Evolutionary conservation across 169 alveolate genomes (phyloP), one percentile per base, ranked within the genome.

Genomic region (Cryptosporidium sp.): DNA sequence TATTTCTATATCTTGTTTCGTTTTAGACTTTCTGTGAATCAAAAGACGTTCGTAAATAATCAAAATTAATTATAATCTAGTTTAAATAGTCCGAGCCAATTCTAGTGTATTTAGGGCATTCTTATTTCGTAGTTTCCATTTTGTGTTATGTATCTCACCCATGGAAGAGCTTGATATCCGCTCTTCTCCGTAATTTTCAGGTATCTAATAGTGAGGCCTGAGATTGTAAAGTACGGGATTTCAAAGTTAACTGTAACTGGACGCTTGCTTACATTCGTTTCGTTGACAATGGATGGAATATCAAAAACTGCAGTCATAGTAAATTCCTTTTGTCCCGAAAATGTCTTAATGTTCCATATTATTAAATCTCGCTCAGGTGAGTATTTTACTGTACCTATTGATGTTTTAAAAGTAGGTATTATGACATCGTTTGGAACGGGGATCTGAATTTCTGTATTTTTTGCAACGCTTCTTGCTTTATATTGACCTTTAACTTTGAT

Each of bases 121-220:
- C 99, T 96, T 51, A 98, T 97, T 93, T 99, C 99, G 94, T 97
- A 99, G 71, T 98, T 99, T n/a, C 99, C 99, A 87, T 97, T 98
- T 84, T 98, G 97, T 3, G 99, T 98, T 86, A 99, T 98, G 93
- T 99, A 99, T 84, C 99, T 96, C 31, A 99, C 99, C 99, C 99
- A 99, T 9, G 99, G 99, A 29, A 98, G 96, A 29, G 99, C 99
- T 92, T 98, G 97, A 86, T 98, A 99, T 16, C 99, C 99, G 84
- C 97, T 92, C 92, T 97, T 98, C 86, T 99, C 99, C 50, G 96
- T 94, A 71, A 99, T 98, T 91, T 98, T 97, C 58, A 99, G 97
- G 93, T 98, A 98, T 74, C 99, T 95, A 37, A 98, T 99, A 70
- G 98, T 96, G 41, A 99, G 95, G 41, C 99, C 99, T n/a, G 99